Conservation (phyloP, 2,329 filamentous ascomycete species). For the Fusarium sp. region DNA sequence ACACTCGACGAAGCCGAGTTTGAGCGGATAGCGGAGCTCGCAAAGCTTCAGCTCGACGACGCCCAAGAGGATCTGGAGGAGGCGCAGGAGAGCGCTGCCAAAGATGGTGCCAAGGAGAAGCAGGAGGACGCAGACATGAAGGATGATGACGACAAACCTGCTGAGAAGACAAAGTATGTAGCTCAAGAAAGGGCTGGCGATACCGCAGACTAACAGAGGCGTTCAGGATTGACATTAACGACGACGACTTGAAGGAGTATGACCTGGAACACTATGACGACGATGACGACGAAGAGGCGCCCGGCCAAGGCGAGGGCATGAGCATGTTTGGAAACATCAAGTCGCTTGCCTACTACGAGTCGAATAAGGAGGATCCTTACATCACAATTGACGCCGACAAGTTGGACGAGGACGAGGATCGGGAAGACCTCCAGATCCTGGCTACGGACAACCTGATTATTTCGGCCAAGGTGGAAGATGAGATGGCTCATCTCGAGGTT, state of each 20-base stretch:
- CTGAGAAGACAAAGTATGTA: conserved; percentile 54
- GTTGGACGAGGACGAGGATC: conserved; percentile 83
- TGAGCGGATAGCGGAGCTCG: conserved; percentile 79
- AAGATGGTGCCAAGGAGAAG: conserved; percentile 45
- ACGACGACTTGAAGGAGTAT: conserved; percentile 95
- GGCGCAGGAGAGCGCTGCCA: conserved; percentile 64
- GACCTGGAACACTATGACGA: conserved; percentile 97
- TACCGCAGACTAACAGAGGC: conserved; percentile 21
- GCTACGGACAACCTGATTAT: conserved; percentile 93
- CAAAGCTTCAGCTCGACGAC: conserved; percentile 87
- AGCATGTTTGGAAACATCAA: conserved; percentile 97
- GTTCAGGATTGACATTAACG: conserved; percentile 64
- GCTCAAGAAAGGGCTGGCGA: not conserved
- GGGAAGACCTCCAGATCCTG: conserved; percentile 93
- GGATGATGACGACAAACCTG: conserved; percentile 45
- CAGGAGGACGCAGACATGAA: conserved; percentile 53
- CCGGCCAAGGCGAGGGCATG: conserved; percentile 74
- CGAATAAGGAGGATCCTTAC: conserved; percentile 95
- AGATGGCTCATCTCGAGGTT: conserved; percentile 94
- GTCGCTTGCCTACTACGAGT: conserved; percentile 92
- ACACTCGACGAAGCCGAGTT: conserved; percentile 82
- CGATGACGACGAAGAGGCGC: conserved; percentile 68
- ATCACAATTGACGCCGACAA: conserved; percentile 85
- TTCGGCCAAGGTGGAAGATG: conserved; percentile 94
- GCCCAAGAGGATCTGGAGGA: conserved; percentile 87